Conservation (phyloP, 192 early-diverging fungal genomes). For the Coemansia furcata region DNA sequence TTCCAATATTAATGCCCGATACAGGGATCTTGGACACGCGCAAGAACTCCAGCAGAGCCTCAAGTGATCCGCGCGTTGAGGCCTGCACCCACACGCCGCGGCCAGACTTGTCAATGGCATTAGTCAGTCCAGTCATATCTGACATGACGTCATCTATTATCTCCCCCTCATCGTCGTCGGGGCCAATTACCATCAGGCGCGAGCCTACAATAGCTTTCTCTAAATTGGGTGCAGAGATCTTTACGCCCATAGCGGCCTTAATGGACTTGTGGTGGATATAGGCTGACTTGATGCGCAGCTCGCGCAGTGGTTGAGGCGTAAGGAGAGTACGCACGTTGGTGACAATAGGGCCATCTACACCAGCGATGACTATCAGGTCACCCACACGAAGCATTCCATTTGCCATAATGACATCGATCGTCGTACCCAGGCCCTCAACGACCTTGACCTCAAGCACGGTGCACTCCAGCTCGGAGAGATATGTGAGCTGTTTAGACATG, state of each 20-base stretch:
- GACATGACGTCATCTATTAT: slow-evolving; percentile 93
- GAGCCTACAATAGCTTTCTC: slow-evolving; percentile 98
- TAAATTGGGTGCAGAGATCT: slow-evolving; percentile 90
- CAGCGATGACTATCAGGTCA: slow-evolving; percentile 92
- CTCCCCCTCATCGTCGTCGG: slow-evolving; percentile 96
- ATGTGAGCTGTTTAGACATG: slow-evolving; percentile 94
- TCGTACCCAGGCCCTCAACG: slow-evolving; percentile 96
- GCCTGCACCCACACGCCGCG: slow-evolving; percentile 98
- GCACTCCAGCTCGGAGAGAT: slow-evolving; percentile 91
- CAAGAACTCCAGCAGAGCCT: slow-evolving; percentile 94
- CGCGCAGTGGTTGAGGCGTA: slow-evolving; percentile 98
- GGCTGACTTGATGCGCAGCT: slow-evolving; percentile 93
- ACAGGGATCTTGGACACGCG: slow-evolving; percentile 91
- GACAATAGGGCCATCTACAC: slow-evolving; percentile 82
- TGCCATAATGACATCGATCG: slow-evolving; percentile 93
- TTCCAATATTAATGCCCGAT: slow-evolving; percentile 93
- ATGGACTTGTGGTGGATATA: slow-evolving; percentile 96
- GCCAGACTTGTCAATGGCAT: slow-evolving; percentile 77
- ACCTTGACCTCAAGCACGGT: slow-evolving; percentile 99
- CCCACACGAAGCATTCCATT: slow-evolving; percentile 94
- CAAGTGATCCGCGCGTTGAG: slow-evolving; percentile 94
- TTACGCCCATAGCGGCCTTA: slow-evolving; percentile 96
- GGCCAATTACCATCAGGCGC: slow-evolving; percentile 85
- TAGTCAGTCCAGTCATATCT: slow-evolving; percentile 76
- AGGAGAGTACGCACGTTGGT: slow-evolving; percentile 91